Base-by-base conservation (phyloP, 306 rosid species). In the Arachis hypogaea region DNA sequence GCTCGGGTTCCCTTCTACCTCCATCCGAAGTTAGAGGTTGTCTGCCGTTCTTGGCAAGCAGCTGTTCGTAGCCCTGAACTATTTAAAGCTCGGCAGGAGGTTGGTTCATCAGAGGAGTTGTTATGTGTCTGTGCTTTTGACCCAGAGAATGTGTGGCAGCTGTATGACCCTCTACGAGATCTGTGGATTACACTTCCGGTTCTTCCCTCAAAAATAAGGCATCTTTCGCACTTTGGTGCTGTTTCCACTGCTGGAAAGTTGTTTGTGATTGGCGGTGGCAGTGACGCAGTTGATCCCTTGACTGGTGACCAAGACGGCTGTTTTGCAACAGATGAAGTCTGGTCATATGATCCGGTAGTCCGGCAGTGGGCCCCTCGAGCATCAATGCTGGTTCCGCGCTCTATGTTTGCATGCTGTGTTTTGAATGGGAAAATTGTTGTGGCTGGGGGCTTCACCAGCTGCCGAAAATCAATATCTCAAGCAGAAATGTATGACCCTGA, bases 271-370 rank as follows among this genome's bases (percentile, higher is more conserved):
- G 99, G 99, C 38, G 99, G 99, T 77, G 96, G 96, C 22, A 94
- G 99, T 74, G 99, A 86, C 30, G 96, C 91, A 60, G 97, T 94
- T 42, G 97, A 94, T 79, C 99, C 97, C 18, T 82, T 80, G 80
- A 94, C 99, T 1, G 99, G 99, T 50, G 99, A 95, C 77, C 99
- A 92, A 46, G 96, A 91, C 83, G 97, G 99, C 59, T 88, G 87
- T 84, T 95, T 95, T 72, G 96, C 99, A 22, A 95, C 99, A 12
- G 83, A 87, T 56, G 98, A 95, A 84, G 98, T 95, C 43, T 95
- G 98, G 99, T 95, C 99, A 38, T 95, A 92, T 52, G 93, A 95
- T 62, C 99, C 97, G 44, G 87, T 95, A 33, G 81, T 75, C 29
- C 86, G 89, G 74, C 90, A 73, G 76, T 95, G 99, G 99, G 63